These are phyloP conservation scores for Fusarium sp. DNA, from an alignment of 2,329 filamentous ascomycete species.

Conservation along the genomic window DNA sequence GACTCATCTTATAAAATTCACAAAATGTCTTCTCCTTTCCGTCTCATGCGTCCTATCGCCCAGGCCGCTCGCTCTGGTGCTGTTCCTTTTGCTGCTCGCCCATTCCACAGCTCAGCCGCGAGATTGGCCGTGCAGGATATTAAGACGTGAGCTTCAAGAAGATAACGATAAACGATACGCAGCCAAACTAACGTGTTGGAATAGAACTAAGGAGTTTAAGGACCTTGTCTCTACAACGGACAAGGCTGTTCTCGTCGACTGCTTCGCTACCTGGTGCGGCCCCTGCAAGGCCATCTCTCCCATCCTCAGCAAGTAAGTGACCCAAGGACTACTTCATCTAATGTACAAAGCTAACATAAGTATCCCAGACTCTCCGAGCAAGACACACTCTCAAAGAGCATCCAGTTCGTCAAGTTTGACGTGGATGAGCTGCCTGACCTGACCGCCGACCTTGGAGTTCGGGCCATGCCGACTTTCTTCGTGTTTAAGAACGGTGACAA, in stretches of 20 bases:
- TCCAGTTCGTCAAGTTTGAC: conserved; percentile 90
- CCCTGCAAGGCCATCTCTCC: conserved; percentile 94
- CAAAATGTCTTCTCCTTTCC: conserved; percentile 39
- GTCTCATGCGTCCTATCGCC: conserved; percentile 36
- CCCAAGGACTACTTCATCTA: background rate
- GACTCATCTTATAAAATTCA: background rate
- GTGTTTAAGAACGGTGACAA: conserved; percentile 85
- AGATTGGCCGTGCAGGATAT: conserved; percentile 62
- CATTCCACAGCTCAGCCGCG: conserved; percentile 54
- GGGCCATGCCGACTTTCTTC: conserved; percentile 93
- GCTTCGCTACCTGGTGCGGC: conserved; percentile 78
- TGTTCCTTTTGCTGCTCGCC: conserved; percentile 29
- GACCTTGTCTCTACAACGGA: conserved; percentile 63
- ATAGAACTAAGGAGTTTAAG: conserved; percentile 71
- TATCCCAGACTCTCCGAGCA: conserved; percentile 44
- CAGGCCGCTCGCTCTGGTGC: conserved; percentile 38
- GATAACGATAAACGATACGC: background rate
- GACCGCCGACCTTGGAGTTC: conserved; percentile 80
- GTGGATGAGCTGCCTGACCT: conserved; percentile 85
- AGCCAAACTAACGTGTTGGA: conserved; percentile 5
- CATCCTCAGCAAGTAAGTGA: conserved; percentile 61
- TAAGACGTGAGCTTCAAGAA: conserved; percentile 50
- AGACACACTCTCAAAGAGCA: conserved; percentile 65
- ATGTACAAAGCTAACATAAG: background rate
- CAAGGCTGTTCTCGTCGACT: conserved; percentile 79